Evolutionary conservation across 2,329 filamentous ascomycete species (phyloP).

Genomic region (Beauveria varroae): DNA sequence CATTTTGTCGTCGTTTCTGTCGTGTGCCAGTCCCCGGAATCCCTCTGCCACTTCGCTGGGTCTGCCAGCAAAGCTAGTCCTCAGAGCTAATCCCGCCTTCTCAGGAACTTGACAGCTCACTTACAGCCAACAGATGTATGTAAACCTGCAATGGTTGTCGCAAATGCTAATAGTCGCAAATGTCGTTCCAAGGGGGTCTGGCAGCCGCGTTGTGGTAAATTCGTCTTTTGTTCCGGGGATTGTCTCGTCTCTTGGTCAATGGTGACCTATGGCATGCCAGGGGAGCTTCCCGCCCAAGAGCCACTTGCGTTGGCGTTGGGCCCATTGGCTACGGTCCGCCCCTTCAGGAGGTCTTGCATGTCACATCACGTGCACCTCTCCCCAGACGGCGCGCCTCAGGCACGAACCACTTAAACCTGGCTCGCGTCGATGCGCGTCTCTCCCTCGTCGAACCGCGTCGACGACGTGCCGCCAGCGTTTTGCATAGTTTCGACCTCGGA

Average conservation of each 20-base stretch:
- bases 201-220: not conserved
- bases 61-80: not conserved
- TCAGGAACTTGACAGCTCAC: not conserved
- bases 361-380: constrained; percentile 23
- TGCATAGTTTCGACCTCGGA: constrained; percentile 20
- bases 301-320: constrained; percentile 15
- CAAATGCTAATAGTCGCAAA: not conserved
- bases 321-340: constrained; percentile 15
- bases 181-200: not conserved
- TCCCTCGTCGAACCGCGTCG: constrained; percentile 26
- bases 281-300: constrained; percentile 7
- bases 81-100: constrained; percentile 2
- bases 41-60: not conserved
- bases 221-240: not conserved
- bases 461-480: constrained; percentile 27
- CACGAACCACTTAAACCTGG: constrained; percentile 27
- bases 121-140: constrained; percentile 6
- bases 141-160: not conserved
- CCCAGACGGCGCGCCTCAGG: constrained; percentile 23
- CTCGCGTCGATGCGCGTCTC: constrained; percentile 32
- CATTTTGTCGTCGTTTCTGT: constrained; percentile 29
- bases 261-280: constrained; percentile 6
- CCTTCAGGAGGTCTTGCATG: constrained; percentile 20
- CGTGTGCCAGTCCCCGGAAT: not conserved
- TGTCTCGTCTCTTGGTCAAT: constrained; percentile 7